Conservation (phyloP, 75 land plant genomes). For the Chamaecyparis obtusa region DNA sequence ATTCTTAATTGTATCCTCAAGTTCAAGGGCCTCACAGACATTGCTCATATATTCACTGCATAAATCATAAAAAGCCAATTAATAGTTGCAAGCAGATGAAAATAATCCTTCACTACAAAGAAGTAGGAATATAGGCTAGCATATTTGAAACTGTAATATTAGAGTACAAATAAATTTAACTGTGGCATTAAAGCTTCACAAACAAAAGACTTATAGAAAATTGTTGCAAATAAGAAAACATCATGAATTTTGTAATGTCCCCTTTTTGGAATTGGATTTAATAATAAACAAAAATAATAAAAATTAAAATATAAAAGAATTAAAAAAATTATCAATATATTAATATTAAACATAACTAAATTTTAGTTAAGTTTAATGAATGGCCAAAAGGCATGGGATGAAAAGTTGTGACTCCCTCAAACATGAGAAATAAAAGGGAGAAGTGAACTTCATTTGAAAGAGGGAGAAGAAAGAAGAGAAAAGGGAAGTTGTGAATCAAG, state of each 20-base stretch:
- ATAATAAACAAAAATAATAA: too few relatives aligned
- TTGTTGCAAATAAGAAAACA: background rate
- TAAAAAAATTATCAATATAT: too few relatives aligned
- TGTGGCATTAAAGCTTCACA: background rate
- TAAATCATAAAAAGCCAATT: background rate
- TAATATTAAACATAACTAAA: too few relatives aligned
- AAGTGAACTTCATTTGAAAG: too few relatives aligned
- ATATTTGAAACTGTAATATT: background rate
- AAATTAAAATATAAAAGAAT: too few relatives aligned
- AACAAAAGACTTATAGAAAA: background rate
- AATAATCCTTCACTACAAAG: conserved; percentile 3
- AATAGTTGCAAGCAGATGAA: conserved; percentile 2
- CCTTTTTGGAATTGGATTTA: too few relatives aligned
- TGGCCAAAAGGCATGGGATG: too few relatives aligned
- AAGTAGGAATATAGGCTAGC: background rate
- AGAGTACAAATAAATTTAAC: background rate
- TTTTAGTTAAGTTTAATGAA: too few relatives aligned
- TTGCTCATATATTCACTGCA: conserved; percentile 83
- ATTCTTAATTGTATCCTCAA: conserved; percentile 92
- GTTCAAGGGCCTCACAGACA: conserved; percentile 91
- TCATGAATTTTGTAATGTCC: background rate
- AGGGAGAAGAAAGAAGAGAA: too few relatives aligned
- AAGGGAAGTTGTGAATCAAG: too few relatives aligned
- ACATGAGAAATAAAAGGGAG: too few relatives aligned
- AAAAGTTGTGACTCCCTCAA: too few relatives aligned